Evolutionary conservation across 768 basidiomycete species (phyloP).

Genomic region (Termitomyces sp.): DNA sequence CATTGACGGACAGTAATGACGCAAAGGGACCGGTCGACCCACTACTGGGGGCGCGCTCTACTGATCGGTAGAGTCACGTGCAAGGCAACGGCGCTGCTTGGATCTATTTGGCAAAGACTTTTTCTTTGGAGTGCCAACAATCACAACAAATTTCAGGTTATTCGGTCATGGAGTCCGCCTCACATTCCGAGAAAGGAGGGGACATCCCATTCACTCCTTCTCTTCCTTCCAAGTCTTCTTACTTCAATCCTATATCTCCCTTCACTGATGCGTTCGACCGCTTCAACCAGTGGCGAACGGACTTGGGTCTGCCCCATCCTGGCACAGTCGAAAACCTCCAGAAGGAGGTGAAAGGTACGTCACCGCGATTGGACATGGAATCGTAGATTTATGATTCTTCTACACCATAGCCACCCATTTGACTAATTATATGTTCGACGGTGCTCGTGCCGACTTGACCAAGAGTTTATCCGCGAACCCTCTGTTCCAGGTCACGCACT

Average conservation of each 20-base stretch:
- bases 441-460: constrained; percentile 91
- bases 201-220: constrained; percentile 28
- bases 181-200: constrained; percentile 37
- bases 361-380: not conserved
- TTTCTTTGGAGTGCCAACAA: constrained; percentile 25
- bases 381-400: constrained; percentile 2
- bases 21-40: not conserved
- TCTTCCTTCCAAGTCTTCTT: constrained; percentile 27
- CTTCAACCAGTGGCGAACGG: constrained; percentile 77
- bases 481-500: constrained; percentile 98
- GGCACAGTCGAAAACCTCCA: constrained; percentile 90
- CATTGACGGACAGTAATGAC: no score
- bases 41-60: not conserved
- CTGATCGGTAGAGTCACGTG: not conserved
- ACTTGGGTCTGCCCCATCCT: constrained; percentile 83
- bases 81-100: constrained; percentile 16
- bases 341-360: constrained; percentile 87
- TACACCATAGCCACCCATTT: constrained; percentile 70
- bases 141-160: constrained; percentile 14
- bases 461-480: constrained; percentile 91
- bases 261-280: constrained; percentile 64
- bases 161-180: constrained; percentile 40
- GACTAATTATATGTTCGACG: constrained; percentile 95
- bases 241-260: constrained; percentile 47
- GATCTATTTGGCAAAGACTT: constrained; percentile 33